Evolutionary conservation across 495 filamentous ascomycete species (phyloP).

Genomic region (Aspergillus sclerotiicarbonarius): DNA sequence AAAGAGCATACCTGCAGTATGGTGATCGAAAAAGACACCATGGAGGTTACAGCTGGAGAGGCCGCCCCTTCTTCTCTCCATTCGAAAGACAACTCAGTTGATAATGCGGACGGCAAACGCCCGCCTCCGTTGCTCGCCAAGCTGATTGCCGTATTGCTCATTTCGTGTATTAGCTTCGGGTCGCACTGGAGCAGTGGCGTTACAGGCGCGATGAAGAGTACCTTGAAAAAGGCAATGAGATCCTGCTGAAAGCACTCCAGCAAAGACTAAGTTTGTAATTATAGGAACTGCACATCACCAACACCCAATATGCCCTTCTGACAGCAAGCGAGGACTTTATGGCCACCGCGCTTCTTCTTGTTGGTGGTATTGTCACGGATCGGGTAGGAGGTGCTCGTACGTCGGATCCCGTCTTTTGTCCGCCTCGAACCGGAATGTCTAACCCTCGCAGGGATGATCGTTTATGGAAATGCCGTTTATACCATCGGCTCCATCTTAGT

Average conservation of each 20-base stretch:
- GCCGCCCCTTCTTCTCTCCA: not conserved
- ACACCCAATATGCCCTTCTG: slow-evolving; percentile 42
- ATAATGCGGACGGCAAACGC: slow-evolving; percentile 18
- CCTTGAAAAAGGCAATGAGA: slow-evolving; percentile 39
- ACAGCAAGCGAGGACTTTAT: slow-evolving; percentile 50
- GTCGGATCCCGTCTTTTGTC: not conserved
- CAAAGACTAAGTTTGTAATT: not conserved
- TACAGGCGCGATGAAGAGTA: slow-evolving; percentile 46
- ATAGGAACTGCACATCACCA: slow-evolving; percentile 39
- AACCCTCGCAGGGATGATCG: slow-evolving; percentile 35
- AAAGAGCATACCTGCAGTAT: not conserved
- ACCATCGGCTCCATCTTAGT: slow-evolving; percentile 47
- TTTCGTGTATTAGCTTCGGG: slow-evolving; percentile 45
- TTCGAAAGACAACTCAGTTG: not conserved
- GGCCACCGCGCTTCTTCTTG: slow-evolving; percentile 40
- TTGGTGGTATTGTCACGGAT: slow-evolving; percentile 44
- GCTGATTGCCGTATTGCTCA: slow-evolving; percentile 33
- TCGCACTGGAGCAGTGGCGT: slow-evolving; percentile 44
- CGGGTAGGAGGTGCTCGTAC: slow-evolving; percentile 43
- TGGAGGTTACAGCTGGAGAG: not conserved
- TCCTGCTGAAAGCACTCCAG: not conserved
- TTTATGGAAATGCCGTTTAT: slow-evolving; percentile 45
- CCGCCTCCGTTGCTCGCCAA: slow-evolving; percentile 36
- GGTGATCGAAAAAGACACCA: not conserved
- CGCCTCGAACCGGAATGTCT: not conserved